Evolutionary conservation across 2,329 filamentous ascomycete genomes (phyloP).

Genomic region (Didymella keratinophila): DNA sequence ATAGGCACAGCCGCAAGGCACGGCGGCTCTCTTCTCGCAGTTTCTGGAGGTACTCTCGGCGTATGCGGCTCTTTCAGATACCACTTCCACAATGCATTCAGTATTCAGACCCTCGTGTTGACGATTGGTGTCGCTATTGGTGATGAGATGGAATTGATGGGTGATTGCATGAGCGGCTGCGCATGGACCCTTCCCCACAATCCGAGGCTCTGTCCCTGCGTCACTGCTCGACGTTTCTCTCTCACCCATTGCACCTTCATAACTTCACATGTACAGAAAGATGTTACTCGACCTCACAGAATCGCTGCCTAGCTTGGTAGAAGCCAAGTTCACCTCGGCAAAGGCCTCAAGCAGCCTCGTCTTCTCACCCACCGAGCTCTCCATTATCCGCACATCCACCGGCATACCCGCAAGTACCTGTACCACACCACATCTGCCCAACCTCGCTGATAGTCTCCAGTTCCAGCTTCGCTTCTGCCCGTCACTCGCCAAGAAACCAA

Average conservation of each 20-base stretch:
- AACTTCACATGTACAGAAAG: constrained; percentile 21
- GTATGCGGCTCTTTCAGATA: not conserved
- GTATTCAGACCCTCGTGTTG: not conserved
- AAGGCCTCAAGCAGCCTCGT: constrained; percentile 46
- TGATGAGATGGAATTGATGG: constrained; percentile 4
- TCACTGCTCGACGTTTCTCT: not conserved
- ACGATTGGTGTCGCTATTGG: not conserved
- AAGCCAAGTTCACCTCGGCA: constrained; percentile 48
- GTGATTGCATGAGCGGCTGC: constrained; percentile 9
- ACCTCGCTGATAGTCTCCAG: constrained; percentile 51
- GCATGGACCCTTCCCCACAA: constrained; percentile 8
- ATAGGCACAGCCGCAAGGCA: constrained; percentile 13
- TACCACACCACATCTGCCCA: constrained; percentile 8
- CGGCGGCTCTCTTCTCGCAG: not conserved
- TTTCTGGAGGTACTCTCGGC: not conserved
- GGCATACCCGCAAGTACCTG: constrained; percentile 48
- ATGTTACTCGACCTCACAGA: constrained; percentile 48
- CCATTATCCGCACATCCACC: constrained; percentile 48
- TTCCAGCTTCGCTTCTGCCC: constrained; percentile 78
- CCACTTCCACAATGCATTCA: not conserved
- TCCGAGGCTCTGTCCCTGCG: constrained; percentile 3
- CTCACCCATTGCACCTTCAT: constrained; percentile 10
- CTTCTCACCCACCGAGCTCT: constrained; percentile 52
- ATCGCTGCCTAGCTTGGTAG: constrained; percentile 48
- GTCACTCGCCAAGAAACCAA: constrained; percentile 71